Conservation (phyloP, 495 filamentous ascomycete species). For the Bathelium albidoporum region DNA sequence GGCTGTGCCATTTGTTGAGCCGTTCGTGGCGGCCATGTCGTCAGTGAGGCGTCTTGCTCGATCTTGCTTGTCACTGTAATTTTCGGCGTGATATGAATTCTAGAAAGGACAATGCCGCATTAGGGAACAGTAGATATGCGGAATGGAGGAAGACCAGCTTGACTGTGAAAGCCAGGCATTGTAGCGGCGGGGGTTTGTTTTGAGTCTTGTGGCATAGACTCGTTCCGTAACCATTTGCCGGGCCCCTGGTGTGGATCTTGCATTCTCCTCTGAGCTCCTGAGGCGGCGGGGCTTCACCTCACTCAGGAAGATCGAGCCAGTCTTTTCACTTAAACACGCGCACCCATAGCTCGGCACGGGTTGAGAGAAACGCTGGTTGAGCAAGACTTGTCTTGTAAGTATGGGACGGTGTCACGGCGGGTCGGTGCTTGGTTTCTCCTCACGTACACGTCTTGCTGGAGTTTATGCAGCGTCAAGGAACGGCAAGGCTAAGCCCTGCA, state of each 20-base stretch:
- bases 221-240: neutral
- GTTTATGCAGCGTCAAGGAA: neutral
- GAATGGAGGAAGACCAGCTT: constrained; percentile 4
- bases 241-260: neutral
- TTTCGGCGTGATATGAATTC: too few relatives aligned
- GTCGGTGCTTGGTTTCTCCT: too few relatives aligned
- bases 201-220: neutral
- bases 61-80: too few relatives aligned
- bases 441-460: neutral
- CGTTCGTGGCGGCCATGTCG: constrained; percentile 5
- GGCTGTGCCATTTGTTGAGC: constrained; percentile 5
- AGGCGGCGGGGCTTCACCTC: neutral
- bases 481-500: neutral
- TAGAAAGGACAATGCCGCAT: too few relatives aligned
- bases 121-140: too few relatives aligned
- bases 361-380: too few relatives aligned
- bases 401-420: neutral
- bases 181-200: neutral
- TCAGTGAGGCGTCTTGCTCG: too few relatives aligned
- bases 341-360: too few relatives aligned
- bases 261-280: neutral
- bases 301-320: too few relatives aligned
- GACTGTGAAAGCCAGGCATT: neutral
- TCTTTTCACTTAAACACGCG: too few relatives aligned
- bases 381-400: neutral